Evolutionary conservation across 768 basidiomycete genomes (phyloP), one percentile per base, ranked within the genome.

Genomic region (Polyporus arcularius): DNA sequence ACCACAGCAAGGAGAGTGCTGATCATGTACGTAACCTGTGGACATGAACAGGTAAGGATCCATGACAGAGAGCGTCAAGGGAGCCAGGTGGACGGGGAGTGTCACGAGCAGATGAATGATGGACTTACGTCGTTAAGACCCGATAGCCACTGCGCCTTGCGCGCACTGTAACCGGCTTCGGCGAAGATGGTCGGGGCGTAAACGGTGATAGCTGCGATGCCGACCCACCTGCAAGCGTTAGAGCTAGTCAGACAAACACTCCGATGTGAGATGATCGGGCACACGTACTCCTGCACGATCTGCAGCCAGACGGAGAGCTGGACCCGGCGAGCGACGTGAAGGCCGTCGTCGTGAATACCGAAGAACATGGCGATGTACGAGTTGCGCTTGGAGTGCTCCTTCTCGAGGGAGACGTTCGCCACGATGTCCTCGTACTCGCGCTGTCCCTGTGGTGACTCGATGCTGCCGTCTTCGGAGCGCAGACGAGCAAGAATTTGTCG

Each of bases 151-250:
- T 79, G 76, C 0, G 76, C 69, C 62, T 80, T 80, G 53, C 78
- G 69, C 16, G 79, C 67, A 40, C 70, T 73, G 57, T 79, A 80
- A 14, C 79, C 79, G 21, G 79, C 78, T 61, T 73, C 72, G 8
- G 78, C 73, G 63, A 80, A 79, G 58, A 80, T 79, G 9, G 76
- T 78, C 1, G 79, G 77, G 6, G 78, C 78, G 50, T 80, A 80
- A 1, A 79, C 79, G 5, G 79, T 80, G 54, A 80, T 78, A 5
- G 79, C 78, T 35, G 79, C 77, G 39, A 80, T 79, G 11, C 79
- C 79, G 16, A 77, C 75, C 79, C 79, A 79, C 66, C 75, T 76
- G 49, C 6, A 5, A 40, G 11, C 2, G n/a, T 16, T 10, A 8
- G 28, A 10, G 51, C 63, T 35, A 65, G 67, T 15, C 4, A 7